A percentile compares a stretch with the other conserved stretches of the same genome.
phyloP scores from a whole-genome alignment of 2,329 filamentous ascomycete species.

The Neonectria punicea region DNA sequence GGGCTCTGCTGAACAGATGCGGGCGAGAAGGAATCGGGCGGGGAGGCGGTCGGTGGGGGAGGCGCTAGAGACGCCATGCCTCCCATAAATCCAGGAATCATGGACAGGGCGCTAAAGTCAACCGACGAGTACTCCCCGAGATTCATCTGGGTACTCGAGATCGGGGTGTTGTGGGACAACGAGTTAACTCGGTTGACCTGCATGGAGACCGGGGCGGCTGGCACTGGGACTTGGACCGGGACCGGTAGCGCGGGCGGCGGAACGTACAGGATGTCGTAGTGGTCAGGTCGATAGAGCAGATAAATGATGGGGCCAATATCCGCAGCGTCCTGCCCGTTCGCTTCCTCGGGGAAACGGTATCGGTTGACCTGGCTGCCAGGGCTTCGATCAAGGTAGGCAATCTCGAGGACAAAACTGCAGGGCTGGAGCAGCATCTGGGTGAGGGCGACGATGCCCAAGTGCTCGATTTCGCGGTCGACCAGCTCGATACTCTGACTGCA shows the following conservation, averaged over 20 bases:
- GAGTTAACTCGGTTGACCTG: conserved; percentile 65
- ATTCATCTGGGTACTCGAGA: conserved; percentile 52
- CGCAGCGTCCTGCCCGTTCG: conserved; percentile 56
- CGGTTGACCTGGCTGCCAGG: conserved; percentile 79
- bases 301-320: conserved; percentile 64
- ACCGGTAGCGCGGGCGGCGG: conserved; percentile 44
- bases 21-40: conserved; percentile 47
- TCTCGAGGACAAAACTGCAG: conserved; percentile 82
- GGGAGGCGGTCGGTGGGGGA: conserved; percentile 43
- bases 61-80: conserved; percentile 50
- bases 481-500: conserved; percentile 78
- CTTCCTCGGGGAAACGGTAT: conserved; percentile 70
- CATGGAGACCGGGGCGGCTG: conserved; percentile 49
- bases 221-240: conserved; percentile 32
- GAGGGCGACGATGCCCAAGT: conserved; percentile 83
- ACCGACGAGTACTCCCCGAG: conserved; percentile 55
- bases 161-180: conserved; percentile 58
- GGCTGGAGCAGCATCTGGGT: conserved; percentile 83
- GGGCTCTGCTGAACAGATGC: conserved; percentile 49
- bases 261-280: conserved; percentile 95
- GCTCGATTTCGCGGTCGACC: conserved; percentile 85
- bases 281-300: conserved; percentile 76
- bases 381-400: conserved; percentile 91
- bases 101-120: conserved; percentile 56
- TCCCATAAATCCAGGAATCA: conserved; percentile 58